Percentiles rank a stretch among this genome's conserved stretches.
Evolutionary conservation across 176 grass and related monocot species (phyloP).

Genomic region (Thalia dealbata): DNA sequence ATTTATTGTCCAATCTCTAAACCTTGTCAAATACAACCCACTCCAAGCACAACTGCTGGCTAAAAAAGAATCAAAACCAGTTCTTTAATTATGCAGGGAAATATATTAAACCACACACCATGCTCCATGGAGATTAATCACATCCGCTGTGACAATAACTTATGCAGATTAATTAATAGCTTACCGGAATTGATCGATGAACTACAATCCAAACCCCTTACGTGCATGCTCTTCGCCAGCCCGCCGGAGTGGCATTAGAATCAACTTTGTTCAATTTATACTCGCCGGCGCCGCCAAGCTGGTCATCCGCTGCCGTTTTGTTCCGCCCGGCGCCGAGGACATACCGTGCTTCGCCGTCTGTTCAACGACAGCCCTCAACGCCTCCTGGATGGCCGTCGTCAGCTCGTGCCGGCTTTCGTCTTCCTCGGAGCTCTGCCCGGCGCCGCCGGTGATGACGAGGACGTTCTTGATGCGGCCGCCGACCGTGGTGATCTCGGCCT

Average conservation of each 20-base stretch:
- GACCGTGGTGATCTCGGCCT: constrained; percentile 90
- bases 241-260: not conserved
- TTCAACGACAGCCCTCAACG: constrained; percentile 65
- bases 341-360: constrained; percentile 42
- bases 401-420: constrained; percentile 34
- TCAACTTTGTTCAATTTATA: not conserved
- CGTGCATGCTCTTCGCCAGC: not conserved
- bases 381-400: constrained; percentile 73
- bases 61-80: no score
- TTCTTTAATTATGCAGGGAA: no score
- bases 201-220: no score
- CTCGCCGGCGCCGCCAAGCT: constrained; percentile 19
- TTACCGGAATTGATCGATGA: no score
- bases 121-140: no score
- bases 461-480: constrained; percentile 87
- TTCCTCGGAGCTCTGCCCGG: constrained; percentile 16
- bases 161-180: no score
- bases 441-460: constrained; percentile 59
- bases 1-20: no score
- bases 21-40: no score
- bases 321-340: constrained; percentile 41
- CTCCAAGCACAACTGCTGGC: no score
- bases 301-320: constrained; percentile 90
- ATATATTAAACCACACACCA: no score
- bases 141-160: no score